Evolutionary conservation across 2,329 filamentous ascomycete species (phyloP), one percentile per base, ranked within the genome.

Genomic region (Fusarium subglutinans): DNA sequence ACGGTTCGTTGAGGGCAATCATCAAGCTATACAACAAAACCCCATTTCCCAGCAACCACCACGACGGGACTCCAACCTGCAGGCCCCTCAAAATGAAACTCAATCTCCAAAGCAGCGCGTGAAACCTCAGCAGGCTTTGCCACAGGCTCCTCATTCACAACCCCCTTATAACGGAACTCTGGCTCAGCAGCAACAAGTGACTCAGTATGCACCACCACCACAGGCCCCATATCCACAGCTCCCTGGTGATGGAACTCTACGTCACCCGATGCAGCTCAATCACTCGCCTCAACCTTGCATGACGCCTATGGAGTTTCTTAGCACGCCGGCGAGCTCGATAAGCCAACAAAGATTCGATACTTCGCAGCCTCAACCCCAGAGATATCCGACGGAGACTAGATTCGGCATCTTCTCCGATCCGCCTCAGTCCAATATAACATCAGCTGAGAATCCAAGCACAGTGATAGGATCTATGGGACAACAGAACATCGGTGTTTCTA

Each of bases 41-140:
- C 1, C 7, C 9, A 44, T 8, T 26, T 20, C 4, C 18, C 11
- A 20, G 44, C 44, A 47, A 47, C 8, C 3, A 20, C 8, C 26
- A 24, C 7, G 0, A 15, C 8, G 0, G 33, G 14, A 35, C 43
- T 0, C 18, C 0, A 2, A 2, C 18, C 44, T 20, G 13, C 18
- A 47, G 17, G 13, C 8, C 17, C 44, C 18, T 47, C 8, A 47
- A 2, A 28, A 22, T 20, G 44, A 2, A 10, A 45, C 12, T 9
- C 44, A 26, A 26, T 26, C 44, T 47, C 44, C 7, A 10, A 8
- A 28, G 24, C 44, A 22, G 12, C 24, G 4, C 4, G 0, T 30
- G 13, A 22, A 22, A 3, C 10, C 13, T 10, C 20, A 30, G 13
- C 20, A 12, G 14, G 45, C 18, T 14, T 9, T 28, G 13, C 44